A percentile compares a stretch with the other conserved stretches of the same genome.
Evolutionary conservation across 495 filamentous ascomycete species (phyloP).

Genomic region (Talaromyces thailandensis): DNA sequence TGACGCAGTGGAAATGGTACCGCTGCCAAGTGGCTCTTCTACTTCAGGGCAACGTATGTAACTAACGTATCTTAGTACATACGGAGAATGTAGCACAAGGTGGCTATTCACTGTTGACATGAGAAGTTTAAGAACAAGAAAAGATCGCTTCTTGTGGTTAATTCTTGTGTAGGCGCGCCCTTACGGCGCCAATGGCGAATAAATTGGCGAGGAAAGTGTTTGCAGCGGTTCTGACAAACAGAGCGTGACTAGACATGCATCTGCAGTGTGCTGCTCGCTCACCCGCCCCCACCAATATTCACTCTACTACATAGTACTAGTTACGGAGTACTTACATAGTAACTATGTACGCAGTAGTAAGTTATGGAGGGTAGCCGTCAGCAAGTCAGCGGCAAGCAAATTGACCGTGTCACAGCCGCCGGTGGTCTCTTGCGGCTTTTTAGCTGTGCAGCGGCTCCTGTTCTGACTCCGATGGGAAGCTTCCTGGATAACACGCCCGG

Average conservation of each 20-base stretch:
- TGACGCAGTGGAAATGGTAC: background rate
- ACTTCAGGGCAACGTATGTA: no score
- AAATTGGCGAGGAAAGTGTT: conserved; percentile 12
- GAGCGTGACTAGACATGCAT: background rate
- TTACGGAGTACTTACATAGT: no score
- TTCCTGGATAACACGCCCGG: background rate
- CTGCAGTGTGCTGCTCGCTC: background rate
- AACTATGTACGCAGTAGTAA: no score
- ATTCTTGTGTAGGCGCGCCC: background rate
- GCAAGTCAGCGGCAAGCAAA: background rate
- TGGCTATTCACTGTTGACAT: background rate
- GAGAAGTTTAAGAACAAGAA: background rate
- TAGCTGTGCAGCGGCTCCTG: background rate
- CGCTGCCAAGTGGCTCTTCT: background rate
- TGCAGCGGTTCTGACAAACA: background rate
- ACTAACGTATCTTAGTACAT: no score
- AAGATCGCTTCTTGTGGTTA: background rate
- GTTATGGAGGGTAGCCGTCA: background rate
- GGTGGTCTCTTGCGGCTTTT: conserved; percentile 4
- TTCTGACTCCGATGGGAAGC: background rate
- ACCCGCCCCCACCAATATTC: background rate
- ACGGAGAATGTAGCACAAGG: no score
- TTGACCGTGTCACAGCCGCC: conserved; percentile 9
- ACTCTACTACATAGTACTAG: no score
- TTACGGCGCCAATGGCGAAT: conserved; percentile 20